These are phyloP conservation scores for Tagetes erecta DNA, from an alignment of 129 eudicot genomes.

Conservation along the genomic window DNA sequence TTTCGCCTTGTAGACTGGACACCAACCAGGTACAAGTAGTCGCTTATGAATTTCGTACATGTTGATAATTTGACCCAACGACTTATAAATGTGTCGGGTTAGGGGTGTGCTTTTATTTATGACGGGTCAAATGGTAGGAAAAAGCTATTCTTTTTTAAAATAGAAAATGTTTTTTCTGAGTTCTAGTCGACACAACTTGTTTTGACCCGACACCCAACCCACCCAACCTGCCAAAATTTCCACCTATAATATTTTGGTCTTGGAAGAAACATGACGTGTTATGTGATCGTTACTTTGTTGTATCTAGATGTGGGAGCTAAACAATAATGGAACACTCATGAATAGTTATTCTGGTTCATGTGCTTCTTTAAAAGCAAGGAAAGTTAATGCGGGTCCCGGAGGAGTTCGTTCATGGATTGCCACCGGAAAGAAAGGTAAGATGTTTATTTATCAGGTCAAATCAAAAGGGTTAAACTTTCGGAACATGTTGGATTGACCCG, in stretches of 20 bases:
- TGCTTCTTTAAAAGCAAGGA: conserved; percentile 49
- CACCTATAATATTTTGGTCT: neutral
- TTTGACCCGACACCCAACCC: conserved; percentile 3
- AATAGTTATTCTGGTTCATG: conserved; percentile 87
- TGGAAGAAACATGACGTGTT: conserved; percentile 5
- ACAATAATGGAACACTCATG: conserved; percentile 65
- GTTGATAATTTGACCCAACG: neutral
- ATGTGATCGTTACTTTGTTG: conserved; percentile 2
- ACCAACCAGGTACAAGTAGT: conserved; percentile 65
- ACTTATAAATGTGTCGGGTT: conserved; percentile 6
- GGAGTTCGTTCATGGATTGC: conserved; percentile 91
- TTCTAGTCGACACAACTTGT: neutral
- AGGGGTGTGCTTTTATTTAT: neutral
- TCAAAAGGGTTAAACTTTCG: neutral
- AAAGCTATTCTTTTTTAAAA: too few relatives aligned
- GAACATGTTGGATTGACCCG: conserved; percentile 10
- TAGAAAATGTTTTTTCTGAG: neutral
- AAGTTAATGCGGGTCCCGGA: conserved; percentile 40
- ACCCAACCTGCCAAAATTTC: neutral
- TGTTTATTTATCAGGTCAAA: neutral
- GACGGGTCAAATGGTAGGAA: conserved; percentile 10
- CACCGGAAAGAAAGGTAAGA: conserved; percentile 70
- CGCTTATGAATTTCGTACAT: neutral
- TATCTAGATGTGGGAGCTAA: conserved; percentile 82
- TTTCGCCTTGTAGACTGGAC: conserved; percentile 62